phyloP scores from a whole-genome alignment of 768 basidiomycete genomes.

The Mrakia gelida region DNA sequence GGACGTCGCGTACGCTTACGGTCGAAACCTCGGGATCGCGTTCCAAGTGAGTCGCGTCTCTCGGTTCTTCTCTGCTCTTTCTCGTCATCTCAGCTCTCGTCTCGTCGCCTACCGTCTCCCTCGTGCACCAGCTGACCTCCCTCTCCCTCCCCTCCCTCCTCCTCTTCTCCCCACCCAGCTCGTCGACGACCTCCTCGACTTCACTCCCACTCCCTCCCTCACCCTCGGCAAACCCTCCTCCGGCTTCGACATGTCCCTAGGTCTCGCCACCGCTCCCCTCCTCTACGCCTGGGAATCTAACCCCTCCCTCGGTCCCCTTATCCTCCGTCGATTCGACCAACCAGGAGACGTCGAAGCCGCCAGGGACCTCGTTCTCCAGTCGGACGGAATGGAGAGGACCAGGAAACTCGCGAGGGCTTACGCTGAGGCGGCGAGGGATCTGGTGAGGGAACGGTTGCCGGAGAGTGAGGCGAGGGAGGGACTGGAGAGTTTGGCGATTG shows the following conservation, averaged over 20 bases:
- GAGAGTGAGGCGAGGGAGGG: conserved; percentile 74
- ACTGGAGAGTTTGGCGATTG: conserved; percentile 66
- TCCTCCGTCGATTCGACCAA: conserved; percentile 68
- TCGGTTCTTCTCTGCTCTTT: not conserved
- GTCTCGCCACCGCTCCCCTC: conserved; percentile 78
- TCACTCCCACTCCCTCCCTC: conserved; percentile 62
- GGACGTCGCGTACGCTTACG: conserved; percentile 86
- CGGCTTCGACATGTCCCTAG: conserved; percentile 75
- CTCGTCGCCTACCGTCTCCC: not conserved
- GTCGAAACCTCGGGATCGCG: conserved; percentile 85
- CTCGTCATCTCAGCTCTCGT: not conserved
- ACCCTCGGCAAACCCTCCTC: conserved; percentile 77
- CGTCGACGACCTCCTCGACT: conserved; percentile 92
- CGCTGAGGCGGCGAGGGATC: conserved; percentile 69
- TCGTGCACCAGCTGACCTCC: not conserved
- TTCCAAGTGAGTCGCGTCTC: conserved; percentile 64
- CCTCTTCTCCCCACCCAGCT: conserved; percentile 53
- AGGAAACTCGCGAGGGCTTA: conserved; percentile 68
- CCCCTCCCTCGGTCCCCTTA: conserved; percentile 62
- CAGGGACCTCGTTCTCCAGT: conserved; percentile 59
- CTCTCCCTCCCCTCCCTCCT: not conserved
- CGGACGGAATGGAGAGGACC: conserved; percentile 74
- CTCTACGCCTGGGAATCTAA: conserved; percentile 83
- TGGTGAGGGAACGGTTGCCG: conserved; percentile 60
- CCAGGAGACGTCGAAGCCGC: conserved; percentile 78